Base-by-base conservation (phyloP, 352 stramenopile species). In the Elongisporangium anandrum region DNA sequence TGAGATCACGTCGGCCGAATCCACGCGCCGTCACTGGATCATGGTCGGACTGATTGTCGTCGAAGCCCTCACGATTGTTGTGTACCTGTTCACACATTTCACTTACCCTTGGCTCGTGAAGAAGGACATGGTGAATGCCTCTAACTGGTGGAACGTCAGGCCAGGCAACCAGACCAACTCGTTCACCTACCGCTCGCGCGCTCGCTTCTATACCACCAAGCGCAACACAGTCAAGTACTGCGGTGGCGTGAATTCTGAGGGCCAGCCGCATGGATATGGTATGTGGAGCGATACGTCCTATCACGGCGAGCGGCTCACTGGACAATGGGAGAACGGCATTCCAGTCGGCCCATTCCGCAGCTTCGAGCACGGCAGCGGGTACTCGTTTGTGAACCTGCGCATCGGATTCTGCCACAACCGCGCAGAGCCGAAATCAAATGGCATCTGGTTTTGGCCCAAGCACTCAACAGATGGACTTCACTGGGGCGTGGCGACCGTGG, bases 401-500 rank as follows among this genome's bases (percentile, higher is more conserved):
- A 70, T 95, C 39, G 82, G 77, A 0, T 93, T 83, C 41, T 87
- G 87, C 53, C 74, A 84, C 50, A 84, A 84, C 52, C 72, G 74
- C 16, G 68, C 22, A 0, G 74, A 83, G 50, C 65, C 67, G 12
- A 50, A 45, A 6, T 50, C 73, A 16, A 72, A 73, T 0, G 64
- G 78, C 19, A 82, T 79, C 34, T 66, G 52, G n/a, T 87, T 83
- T 24, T 73, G 70, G 21, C 79, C 79, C 8, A 81, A 77, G 49
- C 75, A 82, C 57, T 70, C 75, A 5, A 50, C 63, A 0, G 68
- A 73, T 3, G 69, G 67, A 2, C 60, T 85, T 17, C 68, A 81
- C 52, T 96, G 85, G 76, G 89, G 88, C 17, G 84, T 96, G 0
- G 81, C 78, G 1, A 90, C 78, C 41, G 85, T 96, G 10, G 81